A percentile compares a stretch with the other conserved stretches of the same genome.
Conservation (phyloP, 2,329 filamentous ascomycete genomes). For the Hypoxylon sp. region DNA sequence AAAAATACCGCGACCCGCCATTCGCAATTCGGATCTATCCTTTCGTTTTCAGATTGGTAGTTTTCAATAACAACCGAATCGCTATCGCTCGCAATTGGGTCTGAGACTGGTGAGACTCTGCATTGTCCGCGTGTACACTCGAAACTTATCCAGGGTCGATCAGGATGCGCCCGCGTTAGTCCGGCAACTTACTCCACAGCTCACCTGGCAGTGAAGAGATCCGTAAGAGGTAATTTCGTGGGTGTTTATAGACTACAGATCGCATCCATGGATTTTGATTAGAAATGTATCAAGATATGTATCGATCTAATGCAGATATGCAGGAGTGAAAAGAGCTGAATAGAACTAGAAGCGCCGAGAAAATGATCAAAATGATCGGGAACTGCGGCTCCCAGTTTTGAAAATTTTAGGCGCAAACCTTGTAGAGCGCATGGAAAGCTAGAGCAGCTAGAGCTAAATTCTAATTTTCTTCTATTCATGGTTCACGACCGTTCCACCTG, state of each 20-base stretch:
- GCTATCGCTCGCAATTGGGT: conserved; percentile 19
- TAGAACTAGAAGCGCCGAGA: conserved; percentile 37
- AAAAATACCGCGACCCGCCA: conserved; percentile 17
- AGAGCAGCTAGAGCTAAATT: conserved; percentile 32
- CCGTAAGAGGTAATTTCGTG: conserved; percentile 39
- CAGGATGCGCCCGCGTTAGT: conserved; percentile 39
- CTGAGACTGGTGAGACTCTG: conserved; percentile 41
- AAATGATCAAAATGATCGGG: conserved; percentile 32
- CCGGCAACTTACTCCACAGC: conserved; percentile 33
- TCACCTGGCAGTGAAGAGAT: conserved; percentile 28
- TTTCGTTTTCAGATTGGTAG: conserved; percentile 26
- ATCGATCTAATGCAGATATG: conserved; percentile 16
- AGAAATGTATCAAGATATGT: conserved; percentile 7
- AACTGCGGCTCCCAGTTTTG: conserved; percentile 42
- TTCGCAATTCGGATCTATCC: conserved; percentile 18
- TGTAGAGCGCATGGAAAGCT: too few species aligned
- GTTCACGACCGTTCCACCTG: conserved; percentile 33
- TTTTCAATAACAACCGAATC: conserved; percentile 24
- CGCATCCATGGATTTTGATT: conserved; percentile 10
- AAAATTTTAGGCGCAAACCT: conserved; percentile 31
- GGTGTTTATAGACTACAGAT: conserved; percentile 11
- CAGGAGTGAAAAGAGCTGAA: conserved; percentile 14
- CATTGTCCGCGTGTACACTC: conserved; percentile 42
- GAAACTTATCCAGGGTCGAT: conserved; percentile 43
- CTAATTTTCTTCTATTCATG: conserved; percentile 31